Base-by-base conservation (phyloP, 2,329 filamentous ascomycete genomes). In the Colletotrichum phormii region DNA sequence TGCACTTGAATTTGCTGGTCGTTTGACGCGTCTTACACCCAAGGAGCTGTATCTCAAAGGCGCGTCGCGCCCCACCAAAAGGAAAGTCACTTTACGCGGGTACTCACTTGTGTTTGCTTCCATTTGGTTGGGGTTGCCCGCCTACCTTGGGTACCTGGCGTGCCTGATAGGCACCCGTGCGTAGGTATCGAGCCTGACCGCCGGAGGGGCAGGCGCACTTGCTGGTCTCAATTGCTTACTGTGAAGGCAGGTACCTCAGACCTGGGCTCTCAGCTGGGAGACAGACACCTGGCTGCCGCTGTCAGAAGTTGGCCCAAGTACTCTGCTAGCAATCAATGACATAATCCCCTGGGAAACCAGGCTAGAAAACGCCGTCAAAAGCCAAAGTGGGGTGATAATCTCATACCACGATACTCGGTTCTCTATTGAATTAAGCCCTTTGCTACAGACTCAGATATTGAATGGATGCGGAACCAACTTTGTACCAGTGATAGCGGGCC, bases 241-340 rank as follows among this genome's bases (percentile, higher is more conserved):
- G 5, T 15, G 37, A 6, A 42, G 37, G 37, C 37, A 42, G 37
- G 37, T 42, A 15, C 5, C 37, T 13, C 15, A 12, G 9, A 18
- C 49, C 18, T n/a, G 22, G 57, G 46, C 24, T 37, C 13, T 24
- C 29, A 51, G 29, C 24, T 51, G 13, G n/a, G 8, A 54, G 46
- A 35, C 29, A 2, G 46, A 54, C 46, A 63, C 46, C 61, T 54
- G 61, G 46, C 46, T 12, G n/a, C 46, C 31, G 61, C 61, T 63
- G 46, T 63, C 61, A 37, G 18, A 12, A 24, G 33, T 31, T 26
- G 24, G 8, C 31, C 31, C 5, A 68, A 37, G 65, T 70, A 65
- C 35, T 35, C 22, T 53, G 33, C 22, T 65, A 72, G 60, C 66
- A 54, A 11, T 13, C 12, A 26, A 64, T 72, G 66, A 72, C 71